Base-by-base conservation (phyloP, 345 rosid species). In the Brassica cretica region DNA sequence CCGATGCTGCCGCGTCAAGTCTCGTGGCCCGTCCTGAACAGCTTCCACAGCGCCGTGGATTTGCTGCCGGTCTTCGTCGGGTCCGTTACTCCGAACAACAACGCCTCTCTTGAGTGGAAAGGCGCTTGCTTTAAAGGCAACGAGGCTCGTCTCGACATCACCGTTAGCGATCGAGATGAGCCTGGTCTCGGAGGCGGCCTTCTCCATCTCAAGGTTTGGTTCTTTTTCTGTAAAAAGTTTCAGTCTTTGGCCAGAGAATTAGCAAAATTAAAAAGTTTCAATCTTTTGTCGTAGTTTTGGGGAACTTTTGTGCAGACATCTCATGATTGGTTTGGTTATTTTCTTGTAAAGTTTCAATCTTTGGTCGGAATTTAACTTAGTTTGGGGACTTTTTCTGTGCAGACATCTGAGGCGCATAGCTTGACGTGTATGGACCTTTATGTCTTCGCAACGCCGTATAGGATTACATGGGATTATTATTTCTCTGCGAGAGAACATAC, bases 401-500 rank as follows among this genome's bases (percentile, higher is more conserved):
- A 95, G 99, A 91, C 97, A 58, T 87, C 91, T 18, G 85, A 83
- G 18, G 94, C 99, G 0, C 96, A 90, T 72, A 95, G 99, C 79
- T 93, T 97, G 92, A 89, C 98, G 2, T 93, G 99, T 78, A 91
- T 93, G 96, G 99, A 95, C 82, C 81, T 95, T 25, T 95, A 95
- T 80, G 99, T 95, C 21, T 95, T 95, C 71, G 99, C 98, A 72
- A 95, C 99, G 16, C 99, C 99, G 6, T 95, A 91, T 77, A 86
- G 98, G 85, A 76, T 93, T 68, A 95, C 96, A 0, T 95, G 99
- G 99, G 98, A 93, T 82, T 95, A 93, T 80, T 95, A 95, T 83
- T 95, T 93, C 80, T 82, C 91, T 69, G 91, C 94, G 0, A 68
- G 92, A 67, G 91, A 90, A 56, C 99, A 93, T 74, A 86, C 94